Conservation (phyloP, 164 flowering plant genomes). For the Cinnamomum chago region DNA sequence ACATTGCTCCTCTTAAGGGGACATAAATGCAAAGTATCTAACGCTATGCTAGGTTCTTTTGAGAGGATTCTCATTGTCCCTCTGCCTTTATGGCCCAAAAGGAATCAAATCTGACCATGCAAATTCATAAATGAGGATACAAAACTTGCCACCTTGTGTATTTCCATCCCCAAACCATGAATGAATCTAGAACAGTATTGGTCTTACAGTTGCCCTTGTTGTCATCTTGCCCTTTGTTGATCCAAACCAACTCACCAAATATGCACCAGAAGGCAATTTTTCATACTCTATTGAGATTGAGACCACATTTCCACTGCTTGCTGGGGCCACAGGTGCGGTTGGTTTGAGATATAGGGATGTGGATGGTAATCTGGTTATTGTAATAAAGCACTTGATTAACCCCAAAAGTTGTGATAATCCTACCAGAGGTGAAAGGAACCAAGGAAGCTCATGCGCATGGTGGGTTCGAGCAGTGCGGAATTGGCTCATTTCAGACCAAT, state of each 20-base stretch:
- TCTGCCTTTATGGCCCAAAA: no score
- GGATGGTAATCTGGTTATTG: slow-evolving; percentile 6
- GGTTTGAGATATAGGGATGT: slow-evolving; percentile 19
- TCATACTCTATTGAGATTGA: slow-evolving; percentile 18
- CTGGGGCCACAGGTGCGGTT: slow-evolving; percentile 7
- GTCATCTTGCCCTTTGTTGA: no score
- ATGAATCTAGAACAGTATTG: no score
- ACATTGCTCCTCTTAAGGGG: no score
- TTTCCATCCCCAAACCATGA: no score
- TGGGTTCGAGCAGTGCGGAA: slow-evolving; percentile 16
- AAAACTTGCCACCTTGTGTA: no score
- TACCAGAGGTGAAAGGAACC: slow-evolving; percentile 8
- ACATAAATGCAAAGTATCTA: no score
- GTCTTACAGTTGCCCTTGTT: no score
- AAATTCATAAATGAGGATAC: no score
- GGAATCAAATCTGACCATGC: no score
- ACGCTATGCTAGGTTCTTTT: no score
- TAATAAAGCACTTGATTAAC: slow-evolving; percentile 18
- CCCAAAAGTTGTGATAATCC: slow-evolving; percentile 11
- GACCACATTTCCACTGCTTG: slow-evolving; percentile 17
- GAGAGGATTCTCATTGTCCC: not conserved
- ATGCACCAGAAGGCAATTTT: slow-evolving; percentile 8
- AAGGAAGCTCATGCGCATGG: slow-evolving; percentile 4
- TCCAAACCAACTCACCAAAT: not conserved
- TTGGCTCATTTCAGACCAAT: slow-evolving; percentile 11